These are phyloP conservation scores for Piedraia hortae DNA, from an alignment of 2,329 filamentous ascomycete genomes.

Conservation along the genomic window DNA sequence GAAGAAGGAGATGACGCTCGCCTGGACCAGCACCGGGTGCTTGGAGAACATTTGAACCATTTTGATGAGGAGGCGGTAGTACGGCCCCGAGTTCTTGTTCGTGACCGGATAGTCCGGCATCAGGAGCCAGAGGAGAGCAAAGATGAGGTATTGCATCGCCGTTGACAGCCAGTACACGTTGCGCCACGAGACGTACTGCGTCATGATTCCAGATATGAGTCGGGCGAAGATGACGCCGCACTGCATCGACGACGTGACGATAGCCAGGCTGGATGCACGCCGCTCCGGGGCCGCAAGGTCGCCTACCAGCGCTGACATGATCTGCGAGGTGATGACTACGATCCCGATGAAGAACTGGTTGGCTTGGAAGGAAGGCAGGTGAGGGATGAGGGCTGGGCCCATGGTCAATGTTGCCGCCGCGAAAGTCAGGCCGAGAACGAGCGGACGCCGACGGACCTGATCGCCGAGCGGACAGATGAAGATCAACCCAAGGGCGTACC, in stretches of 20 bases:
- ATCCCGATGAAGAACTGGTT: conserved; percentile 45
- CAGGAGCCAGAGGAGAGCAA: conserved; percentile 36
- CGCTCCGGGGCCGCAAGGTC: conserved; percentile 47
- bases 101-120: conserved; percentile 62
- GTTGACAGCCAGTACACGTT: conserved; percentile 56
- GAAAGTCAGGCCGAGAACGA: conserved; percentile 34
- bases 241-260: conserved; percentile 48
- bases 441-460: conserved; percentile 34
- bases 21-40: conserved; percentile 42
- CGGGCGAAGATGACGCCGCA: conserved; percentile 52
- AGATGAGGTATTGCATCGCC: conserved; percentile 40
- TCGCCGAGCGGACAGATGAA: conserved; percentile 56
- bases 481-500: conserved; percentile 46
- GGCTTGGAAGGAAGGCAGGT: conserved; percentile 35
- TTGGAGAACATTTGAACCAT: conserved; percentile 35
- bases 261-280: conserved; percentile 40
- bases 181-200: conserved; percentile 48
- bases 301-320: conserved; percentile 54
- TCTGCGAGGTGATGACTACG: conserved; percentile 49
- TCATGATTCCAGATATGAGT: conserved; percentile 45
- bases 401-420: conserved; percentile 44
- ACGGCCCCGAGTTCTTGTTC: conserved; percentile 44
- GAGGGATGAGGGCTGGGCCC: conserved; percentile 39
- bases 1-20: conserved; percentile 37
- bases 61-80: conserved; percentile 34